phyloP scores from a whole-genome alignment of 2,329 filamentous ascomycete genomes.

The Beauveria varroae region DNA sequence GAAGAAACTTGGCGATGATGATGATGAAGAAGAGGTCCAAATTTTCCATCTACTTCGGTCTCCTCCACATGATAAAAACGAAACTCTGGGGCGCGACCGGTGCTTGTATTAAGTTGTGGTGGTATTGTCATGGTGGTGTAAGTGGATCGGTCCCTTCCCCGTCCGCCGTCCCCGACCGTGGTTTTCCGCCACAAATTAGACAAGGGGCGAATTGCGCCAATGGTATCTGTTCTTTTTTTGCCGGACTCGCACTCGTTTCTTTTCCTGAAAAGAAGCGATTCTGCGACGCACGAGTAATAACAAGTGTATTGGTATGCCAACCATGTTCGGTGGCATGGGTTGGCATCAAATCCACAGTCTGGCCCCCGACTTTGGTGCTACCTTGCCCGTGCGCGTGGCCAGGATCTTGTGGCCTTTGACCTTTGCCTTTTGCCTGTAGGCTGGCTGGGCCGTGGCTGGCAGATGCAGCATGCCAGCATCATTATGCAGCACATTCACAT shows the following conservation, averaged over 20 bases:
- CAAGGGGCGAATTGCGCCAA: background rate
- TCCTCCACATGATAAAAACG: no score
- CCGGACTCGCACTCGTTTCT: background rate
- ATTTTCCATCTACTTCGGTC: background rate
- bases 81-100: no score
- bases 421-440: no score
- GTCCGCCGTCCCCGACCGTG: background rate
- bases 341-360: background rate
- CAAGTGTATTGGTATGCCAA: no score
- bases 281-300: background rate
- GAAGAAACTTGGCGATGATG: background rate
- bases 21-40: background rate
- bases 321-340: no score
- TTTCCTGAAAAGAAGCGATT: background rate
- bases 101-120: no score
- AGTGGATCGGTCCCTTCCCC: background rate
- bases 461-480: background rate
- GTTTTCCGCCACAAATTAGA: background rate
- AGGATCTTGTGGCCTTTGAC: background rate
- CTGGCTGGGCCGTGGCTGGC: no score
- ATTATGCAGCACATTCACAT: background rate
- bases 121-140: background rate
- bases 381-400: background rate
- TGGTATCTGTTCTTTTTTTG: background rate
- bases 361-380: background rate